Evolutionary conservation across 1,139 yeast genomes (phyloP), one percentile per base, ranked within the genome.

Genomic region (Suhomyces guaymorum): DNA sequence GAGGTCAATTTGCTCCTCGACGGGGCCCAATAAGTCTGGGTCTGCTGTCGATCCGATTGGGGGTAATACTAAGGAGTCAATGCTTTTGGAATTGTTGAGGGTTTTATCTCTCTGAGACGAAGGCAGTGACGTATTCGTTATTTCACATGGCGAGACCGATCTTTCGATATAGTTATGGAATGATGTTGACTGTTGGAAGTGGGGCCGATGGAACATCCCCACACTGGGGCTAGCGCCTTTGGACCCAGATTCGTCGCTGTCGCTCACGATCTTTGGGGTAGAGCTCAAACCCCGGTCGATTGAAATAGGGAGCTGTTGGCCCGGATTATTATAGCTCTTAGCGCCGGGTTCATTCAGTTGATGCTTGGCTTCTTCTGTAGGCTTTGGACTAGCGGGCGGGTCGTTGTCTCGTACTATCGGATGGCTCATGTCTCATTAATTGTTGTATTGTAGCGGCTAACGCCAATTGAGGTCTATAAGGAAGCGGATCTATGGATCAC

Each of bases 1-100:
- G 21, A 74, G 54, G 42, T 73, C 79, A n/a, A 69, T 55, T 45
- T 67, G 72, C 32, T 68, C 76, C 34, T 66, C 72, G n/a, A 65
- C 50, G 15, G 54, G 38, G 17, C 52, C 58, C 4, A 47, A 44
- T 15, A 41, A 9, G 38, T 15, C 10, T 6, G 17, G 15, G 24
- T 16, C 30, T 12, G 8, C 26, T 10, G 13, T 24, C 11, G 19
- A n/a, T 8, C 24, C 18, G 8, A 31, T 19, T 13, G 23, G 25
- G 12, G 35, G 30, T 11, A 21, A 17, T 7, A 22, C 18, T 5
- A 33, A 15, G 4, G 40, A 33, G 19, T 35, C 39, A 5, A 28
- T 31, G 13, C 32, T 28, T n/a, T 32, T 30, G 7, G 30, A 15
- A 15, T 30, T 13, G 13, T 22, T 29, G 17, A 29, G 28, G 7